phyloP scores from a whole-genome alignment of 1,284 basidiomycete genomes.

The Cutaneotrichosporon sp. region DNA sequence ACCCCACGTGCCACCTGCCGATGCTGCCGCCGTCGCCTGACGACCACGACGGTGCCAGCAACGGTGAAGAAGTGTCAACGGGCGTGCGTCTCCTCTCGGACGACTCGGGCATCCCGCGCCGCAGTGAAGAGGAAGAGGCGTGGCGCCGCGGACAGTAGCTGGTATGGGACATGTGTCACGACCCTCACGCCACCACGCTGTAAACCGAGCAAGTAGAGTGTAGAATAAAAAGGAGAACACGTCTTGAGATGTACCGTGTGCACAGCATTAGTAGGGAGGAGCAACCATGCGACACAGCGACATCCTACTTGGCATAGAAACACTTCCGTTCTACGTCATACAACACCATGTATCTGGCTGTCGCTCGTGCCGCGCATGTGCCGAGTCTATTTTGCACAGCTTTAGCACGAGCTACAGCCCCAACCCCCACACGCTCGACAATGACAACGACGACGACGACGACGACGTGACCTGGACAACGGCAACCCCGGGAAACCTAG shows the following conservation, averaged over 20 bases:
- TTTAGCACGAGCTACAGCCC: no score
- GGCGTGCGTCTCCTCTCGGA: conserved; percentile 30
- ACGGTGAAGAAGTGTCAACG: conserved; percentile 11
- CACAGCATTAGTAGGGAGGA: no score
- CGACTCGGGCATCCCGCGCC: conserved; percentile 26
- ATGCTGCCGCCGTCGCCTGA: conserved; percentile 59
- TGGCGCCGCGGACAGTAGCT: neutral
- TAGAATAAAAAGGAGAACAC: no score
- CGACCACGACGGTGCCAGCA: conserved; percentile 18
- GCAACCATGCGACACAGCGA: no score
- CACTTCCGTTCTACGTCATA: conserved; percentile 3
- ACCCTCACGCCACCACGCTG: no score
- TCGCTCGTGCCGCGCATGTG: neutral
- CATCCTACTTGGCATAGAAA: no score
- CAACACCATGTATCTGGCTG: neutral
- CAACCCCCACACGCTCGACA: no score
- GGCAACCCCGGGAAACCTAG: no score
- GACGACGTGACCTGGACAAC: neutral
- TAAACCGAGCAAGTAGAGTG: no score
- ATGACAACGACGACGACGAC: neutral
- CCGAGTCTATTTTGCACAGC: no score
- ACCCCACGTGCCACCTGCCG: conserved; percentile 60
- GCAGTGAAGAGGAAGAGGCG: conserved; percentile 35
- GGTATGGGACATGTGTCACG: no score
- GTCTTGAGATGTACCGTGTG: no score